Conservation (phyloP, 352 stramenopile genomes). For the Pythium aristosporum region DNA sequence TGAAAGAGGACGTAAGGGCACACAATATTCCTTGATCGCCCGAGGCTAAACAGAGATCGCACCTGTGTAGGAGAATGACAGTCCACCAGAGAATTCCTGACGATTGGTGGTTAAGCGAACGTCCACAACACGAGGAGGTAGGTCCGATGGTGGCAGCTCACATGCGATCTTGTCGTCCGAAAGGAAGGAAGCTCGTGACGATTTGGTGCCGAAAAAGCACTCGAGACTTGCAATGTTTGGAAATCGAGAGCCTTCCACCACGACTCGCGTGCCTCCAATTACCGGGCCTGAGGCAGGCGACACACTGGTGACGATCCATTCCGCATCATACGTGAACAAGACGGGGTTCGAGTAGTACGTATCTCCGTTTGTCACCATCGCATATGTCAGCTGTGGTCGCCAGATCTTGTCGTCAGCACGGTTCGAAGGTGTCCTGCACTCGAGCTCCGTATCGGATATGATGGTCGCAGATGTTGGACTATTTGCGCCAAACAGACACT, state of each 20-base stretch:
- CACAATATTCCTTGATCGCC: too few relatives aligned
- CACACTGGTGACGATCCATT: conserved; percentile 33
- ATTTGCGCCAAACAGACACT: conserved; percentile 59
- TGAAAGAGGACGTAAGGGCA: neutral
- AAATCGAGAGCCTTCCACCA: conserved; percentile 28
- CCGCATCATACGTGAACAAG: conserved; percentile 44
- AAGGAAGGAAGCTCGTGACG: conserved; percentile 7
- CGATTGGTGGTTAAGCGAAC: conserved; percentile 55
- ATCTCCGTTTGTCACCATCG: conserved; percentile 55
- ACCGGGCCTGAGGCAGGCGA: conserved; percentile 31
- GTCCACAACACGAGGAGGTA: conserved; percentile 20
- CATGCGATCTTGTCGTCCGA: conserved; percentile 12
- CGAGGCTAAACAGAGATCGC: neutral
- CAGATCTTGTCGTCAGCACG: conserved; percentile 17
- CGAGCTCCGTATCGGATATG: conserved; percentile 38
- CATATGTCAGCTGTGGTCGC: conserved; percentile 31
- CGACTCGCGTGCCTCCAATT: conserved; percentile 36
- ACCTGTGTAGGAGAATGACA: conserved; percentile 56
- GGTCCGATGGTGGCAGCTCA: neutral
- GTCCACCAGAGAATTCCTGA: conserved; percentile 43
- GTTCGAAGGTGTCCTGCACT: conserved; percentile 43
- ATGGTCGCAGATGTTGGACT: conserved; percentile 30
- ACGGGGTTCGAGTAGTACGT: conserved; percentile 65
- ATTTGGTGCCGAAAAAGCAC: conserved; percentile 22
- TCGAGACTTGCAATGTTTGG: conserved; percentile 13